Base-by-base conservation (phyloP, 2,329 filamentous ascomycete genomes). In the Penicillium sclerotiorum region DNA sequence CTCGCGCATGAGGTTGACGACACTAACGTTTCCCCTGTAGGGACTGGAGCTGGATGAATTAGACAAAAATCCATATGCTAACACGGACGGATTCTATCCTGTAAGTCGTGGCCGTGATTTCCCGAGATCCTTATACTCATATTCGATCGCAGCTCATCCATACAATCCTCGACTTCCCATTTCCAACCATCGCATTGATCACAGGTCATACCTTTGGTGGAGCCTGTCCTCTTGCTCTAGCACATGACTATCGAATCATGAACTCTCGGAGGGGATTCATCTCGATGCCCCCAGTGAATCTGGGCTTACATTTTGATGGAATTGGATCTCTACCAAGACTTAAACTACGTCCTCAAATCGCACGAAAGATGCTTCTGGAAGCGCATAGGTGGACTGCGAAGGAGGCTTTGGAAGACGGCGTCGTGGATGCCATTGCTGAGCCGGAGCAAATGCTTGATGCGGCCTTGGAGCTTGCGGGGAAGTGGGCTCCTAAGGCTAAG, bases 71-170 rank as follows among this genome's bases (percentile, higher is more conserved):
- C 76, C 78, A 21, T 78, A 76, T 47, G 83, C 77, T 67, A 84
- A 86, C 32, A 74, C 75, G 13, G 82, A 79, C 58, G 76, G 73
- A 21, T 86, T 84, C 47, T 80, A 78, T 9, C 82, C 83, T 45
- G 81, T 82, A 17, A 74, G 76, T 38, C 73, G 1, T 15, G 8
- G 17, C 5, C 6, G 12, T 15, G 3, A 15, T 68, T 46, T 74
- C 13, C 2, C 18, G 2, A 12, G 7, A 25, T 23, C 8, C 12
- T 8, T 7, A 30, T 27, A 9, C 45, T 50, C 17, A 52, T 20
- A 22, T 17, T 8, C 23, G 15, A 3, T 5, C 7, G 27, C 4
- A 73, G 63, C 65, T 78, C 4, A 64, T 79, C 12, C 73, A 76
- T 21, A 77, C 76, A 1, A 67, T 78, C 68, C 63, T 80, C 58